phyloP scores from a whole-genome alignment of 768 basidiomycete species.

The Tulasnella sp. region DNA sequence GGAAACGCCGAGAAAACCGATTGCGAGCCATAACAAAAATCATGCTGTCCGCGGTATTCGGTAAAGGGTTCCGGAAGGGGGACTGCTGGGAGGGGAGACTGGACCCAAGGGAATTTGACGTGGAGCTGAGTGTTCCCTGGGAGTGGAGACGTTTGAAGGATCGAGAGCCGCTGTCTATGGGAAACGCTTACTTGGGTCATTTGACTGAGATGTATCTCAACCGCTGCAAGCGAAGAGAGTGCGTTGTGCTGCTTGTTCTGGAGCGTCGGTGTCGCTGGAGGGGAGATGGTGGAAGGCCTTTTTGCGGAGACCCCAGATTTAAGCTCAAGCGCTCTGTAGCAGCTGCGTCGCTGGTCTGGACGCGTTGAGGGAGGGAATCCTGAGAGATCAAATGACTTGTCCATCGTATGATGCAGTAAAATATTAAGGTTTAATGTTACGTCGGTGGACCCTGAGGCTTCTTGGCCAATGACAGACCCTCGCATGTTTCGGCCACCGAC shows the following conservation, averaged over 20 bases:
- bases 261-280: not conserved
- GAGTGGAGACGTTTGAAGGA: not conserved
- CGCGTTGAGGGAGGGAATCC: not conserved
- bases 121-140: not conserved
- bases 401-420: not conserved
- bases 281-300: not conserved
- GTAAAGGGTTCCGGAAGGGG: not conserved
- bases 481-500: slow-evolving; percentile 1
- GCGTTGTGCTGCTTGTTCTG: not conserved
- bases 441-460: not conserved
- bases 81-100: not conserved
- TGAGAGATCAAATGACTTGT: not conserved
- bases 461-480: not conserved
- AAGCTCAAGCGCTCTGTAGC: slow-evolving; percentile 2
- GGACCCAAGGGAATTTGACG: not conserved
- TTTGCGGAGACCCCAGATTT: slow-evolving; percentile 13
- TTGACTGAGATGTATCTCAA: not conserved
- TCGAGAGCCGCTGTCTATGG: not conserved
- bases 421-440: slow-evolving; percentile 1
- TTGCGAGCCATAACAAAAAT: not conserved
- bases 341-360: not conserved
- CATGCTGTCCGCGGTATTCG: not conserved
- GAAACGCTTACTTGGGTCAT: not conserved
- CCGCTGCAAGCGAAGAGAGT: not conserved
- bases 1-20: not conserved